Percentiles rank a stretch among this genome's conserved stretches.
These are phyloP conservation scores for Taxillus chinensis DNA, from an alignment of 164 flowering plant species.

Conservation along the genomic window DNA sequence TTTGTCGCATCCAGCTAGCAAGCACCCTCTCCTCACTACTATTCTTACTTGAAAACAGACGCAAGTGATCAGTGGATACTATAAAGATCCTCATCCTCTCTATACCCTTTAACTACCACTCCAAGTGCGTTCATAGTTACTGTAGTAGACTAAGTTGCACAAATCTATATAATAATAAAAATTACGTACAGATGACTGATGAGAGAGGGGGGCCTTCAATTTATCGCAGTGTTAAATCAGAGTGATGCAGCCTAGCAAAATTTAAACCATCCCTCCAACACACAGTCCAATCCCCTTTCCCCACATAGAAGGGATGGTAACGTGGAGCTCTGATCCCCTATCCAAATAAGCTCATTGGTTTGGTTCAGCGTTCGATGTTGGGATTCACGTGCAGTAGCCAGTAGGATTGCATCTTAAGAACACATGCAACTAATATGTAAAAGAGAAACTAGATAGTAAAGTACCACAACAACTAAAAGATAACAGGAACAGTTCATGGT, in stretches of 20 bases:
- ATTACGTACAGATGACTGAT: too few species aligned
- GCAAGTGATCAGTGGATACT: too few species aligned
- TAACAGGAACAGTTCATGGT: constrained; percentile 7
- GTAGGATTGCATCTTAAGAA: constrained; percentile 10
- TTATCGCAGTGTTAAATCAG: too few species aligned
- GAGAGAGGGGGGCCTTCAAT: too few species aligned
- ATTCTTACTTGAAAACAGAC: too few species aligned
- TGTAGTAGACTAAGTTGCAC: too few species aligned
- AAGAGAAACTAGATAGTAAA: constrained; percentile 7
- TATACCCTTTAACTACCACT: too few species aligned
- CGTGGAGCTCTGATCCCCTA: constrained; percentile 3
- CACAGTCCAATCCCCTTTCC: constrained; percentile 2
- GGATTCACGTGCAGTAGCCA: background rate
- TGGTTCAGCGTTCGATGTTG: constrained; percentile 8
- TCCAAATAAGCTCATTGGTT: constrained; percentile 10
- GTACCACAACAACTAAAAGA: constrained; percentile 12
- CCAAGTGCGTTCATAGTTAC: too few species aligned
- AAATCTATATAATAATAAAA: too few species aligned
- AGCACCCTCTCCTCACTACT: too few species aligned
- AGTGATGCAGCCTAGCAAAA: background rate
- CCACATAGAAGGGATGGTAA: constrained; percentile 6
- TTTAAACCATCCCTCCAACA: background rate
- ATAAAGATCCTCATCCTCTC: too few species aligned
- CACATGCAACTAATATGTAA: constrained; percentile 11
- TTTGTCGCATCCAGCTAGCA: too few species aligned